These are phyloP conservation scores for Podospora comata DNA, from an alignment of 495 filamentous ascomycete species.

Conservation along the genomic window DNA sequence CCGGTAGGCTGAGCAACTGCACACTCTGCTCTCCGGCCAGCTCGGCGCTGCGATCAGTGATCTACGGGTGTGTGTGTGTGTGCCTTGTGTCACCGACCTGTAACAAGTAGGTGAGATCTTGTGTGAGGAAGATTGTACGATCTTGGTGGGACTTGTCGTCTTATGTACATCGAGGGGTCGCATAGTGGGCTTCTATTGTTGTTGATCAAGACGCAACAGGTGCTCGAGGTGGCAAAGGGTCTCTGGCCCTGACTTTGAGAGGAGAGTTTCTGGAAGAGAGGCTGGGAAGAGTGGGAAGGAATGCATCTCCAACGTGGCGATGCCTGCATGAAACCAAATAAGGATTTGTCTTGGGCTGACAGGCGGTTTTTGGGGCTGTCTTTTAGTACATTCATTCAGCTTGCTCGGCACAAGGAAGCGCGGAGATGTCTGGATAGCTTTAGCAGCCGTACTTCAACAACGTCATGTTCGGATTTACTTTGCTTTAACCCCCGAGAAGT, in stretches of 20 bases:
- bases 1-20: neutral
- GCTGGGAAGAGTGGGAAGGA: neutral
- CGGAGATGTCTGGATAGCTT: neutral
- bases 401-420: neutral
- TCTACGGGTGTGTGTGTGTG: neutral
- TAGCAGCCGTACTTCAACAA: neutral
- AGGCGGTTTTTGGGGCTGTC: neutral
- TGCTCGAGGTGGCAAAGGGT: neutral
- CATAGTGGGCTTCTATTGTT: neutral
- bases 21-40: neutral
- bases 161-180: neutral
- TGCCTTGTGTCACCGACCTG: neutral
- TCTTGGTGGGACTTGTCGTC: neutral
- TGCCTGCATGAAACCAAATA: conserved; percentile 7
- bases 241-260: neutral
- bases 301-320: conserved; percentile 15
- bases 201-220: neutral
- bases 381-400: neutral
- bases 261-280: neutral
- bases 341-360: conserved; percentile 2
- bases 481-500: neutral
- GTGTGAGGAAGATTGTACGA: neutral
- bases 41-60: neutral
- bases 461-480: conserved; percentile 5
- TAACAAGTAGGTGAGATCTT: neutral